These are phyloP conservation scores for cucumber (Cucumis sativus) DNA, from an alignment of 306 rosid species.

Conservation along the genomic window DNA sequence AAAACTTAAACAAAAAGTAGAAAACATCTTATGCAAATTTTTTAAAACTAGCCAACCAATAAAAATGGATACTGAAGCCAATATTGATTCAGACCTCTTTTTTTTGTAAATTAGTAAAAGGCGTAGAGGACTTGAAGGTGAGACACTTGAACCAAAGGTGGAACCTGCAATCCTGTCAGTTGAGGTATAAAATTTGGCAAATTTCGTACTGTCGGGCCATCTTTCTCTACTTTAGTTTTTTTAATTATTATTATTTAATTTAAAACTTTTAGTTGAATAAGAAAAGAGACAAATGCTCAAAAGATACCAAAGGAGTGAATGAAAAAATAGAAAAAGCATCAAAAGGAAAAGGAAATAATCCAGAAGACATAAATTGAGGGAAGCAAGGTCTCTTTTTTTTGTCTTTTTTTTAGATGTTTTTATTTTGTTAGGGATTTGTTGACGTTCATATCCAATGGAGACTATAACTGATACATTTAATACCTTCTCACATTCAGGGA, in stretches of 20 bases:
- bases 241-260: too few relatives aligned
- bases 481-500: slow-evolving; percentile 43
- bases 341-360: too few relatives aligned
- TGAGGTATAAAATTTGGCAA: slow-evolving; percentile 36
- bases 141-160: slow-evolving; percentile 30
- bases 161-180: slow-evolving; percentile 85
- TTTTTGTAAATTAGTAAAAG: slow-evolving; percentile 36
- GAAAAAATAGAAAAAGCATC: too few relatives aligned
- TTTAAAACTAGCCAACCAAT: not conserved
- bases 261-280: too few relatives aligned
- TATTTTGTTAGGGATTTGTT: not conserved
- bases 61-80: not conserved
- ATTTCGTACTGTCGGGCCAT: not conserved
- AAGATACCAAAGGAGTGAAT: too few relatives aligned
- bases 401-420: not conserved
- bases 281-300: too few relatives aligned
- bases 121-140: slow-evolving; percentile 40
- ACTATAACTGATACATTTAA: not conserved
- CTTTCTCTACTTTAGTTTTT: not conserved
- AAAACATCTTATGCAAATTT: not conserved
- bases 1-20: not conserved
- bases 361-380: not conserved
- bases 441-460: slow-evolving; percentile 1
- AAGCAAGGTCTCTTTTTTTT: not conserved
- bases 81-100: slow-evolving; percentile 9